Percentiles rank a stretch among this genome's conserved stretches.
Conservation (phyloP, 495 filamentous ascomycete species). For the Neurospora terricola region DNA sequence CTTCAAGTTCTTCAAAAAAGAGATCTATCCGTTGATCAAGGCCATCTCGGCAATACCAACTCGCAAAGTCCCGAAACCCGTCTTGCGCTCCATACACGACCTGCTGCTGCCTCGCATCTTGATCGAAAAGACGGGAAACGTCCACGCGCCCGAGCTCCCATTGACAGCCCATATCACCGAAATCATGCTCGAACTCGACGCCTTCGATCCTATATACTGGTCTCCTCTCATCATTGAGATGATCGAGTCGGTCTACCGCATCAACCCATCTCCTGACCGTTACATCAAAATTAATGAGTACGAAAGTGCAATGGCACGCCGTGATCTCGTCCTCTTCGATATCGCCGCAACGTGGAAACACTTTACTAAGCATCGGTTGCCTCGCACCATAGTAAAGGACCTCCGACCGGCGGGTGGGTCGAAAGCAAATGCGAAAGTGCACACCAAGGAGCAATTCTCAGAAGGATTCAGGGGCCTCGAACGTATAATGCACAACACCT, state of each 20-base stretch:
- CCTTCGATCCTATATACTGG: slow-evolving; percentile 24
- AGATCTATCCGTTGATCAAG: slow-evolving; percentile 23
- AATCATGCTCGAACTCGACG: slow-evolving; percentile 22
- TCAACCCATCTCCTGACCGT: slow-evolving; percentile 13
- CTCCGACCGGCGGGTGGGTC: slow-evolving; percentile 6
- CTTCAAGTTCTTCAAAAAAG: slow-evolving; percentile 30
- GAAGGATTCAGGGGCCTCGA: neutral
- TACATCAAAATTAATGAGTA: slow-evolving; percentile 13
- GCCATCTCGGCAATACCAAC: neutral
- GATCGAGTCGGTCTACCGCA: slow-evolving; percentile 20
- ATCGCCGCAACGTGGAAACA: slow-evolving; percentile 31
- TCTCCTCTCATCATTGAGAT: slow-evolving; percentile 22
- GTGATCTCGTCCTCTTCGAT: slow-evolving; percentile 27
- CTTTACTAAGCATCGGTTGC: slow-evolving; percentile 21
- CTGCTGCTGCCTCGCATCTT: neutral
- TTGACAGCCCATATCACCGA: slow-evolving; percentile 30
- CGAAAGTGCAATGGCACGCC: slow-evolving; percentile 17
- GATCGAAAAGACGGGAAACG: slow-evolving; percentile 23
- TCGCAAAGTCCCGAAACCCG: neutral
- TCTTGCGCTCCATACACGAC: neutral
- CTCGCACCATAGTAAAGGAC: neutral
- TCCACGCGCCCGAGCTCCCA: slow-evolving; percentile 25
- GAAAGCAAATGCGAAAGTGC: neutral
- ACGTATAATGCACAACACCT: neutral
- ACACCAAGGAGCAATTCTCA: neutral